Conservation (phyloP, 176 grass and related monocot species). For the Hordeum marinum region DNA sequence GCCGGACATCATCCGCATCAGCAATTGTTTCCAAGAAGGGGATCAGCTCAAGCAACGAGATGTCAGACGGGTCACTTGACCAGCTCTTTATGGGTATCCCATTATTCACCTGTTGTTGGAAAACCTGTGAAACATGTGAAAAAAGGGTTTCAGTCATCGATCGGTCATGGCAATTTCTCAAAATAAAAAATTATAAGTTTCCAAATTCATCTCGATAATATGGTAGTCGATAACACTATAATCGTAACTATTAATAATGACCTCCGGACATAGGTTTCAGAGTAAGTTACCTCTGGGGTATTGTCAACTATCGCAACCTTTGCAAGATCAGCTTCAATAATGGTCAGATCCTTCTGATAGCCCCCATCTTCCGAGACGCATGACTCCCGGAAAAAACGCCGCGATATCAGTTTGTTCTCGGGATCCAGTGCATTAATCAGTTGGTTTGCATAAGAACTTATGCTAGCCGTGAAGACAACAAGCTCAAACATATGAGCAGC, state of each 20-base stretch:
- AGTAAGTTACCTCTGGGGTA: slow-evolving; percentile 71
- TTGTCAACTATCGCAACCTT: slow-evolving; percentile 93
- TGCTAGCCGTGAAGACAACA: slow-evolving; percentile 89
- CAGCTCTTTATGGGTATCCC: neutral
- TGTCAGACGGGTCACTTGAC: neutral
- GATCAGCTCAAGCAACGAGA: neutral
- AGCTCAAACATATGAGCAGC: slow-evolving; percentile 83
- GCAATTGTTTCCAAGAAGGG: neutral
- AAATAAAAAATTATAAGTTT: neutral
- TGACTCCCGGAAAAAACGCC: slow-evolving; percentile 74
- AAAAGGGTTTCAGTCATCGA: neutral
- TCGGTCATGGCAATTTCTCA: neutral
- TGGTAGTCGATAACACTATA: neutral
- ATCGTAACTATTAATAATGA: neutral
- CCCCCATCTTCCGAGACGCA: slow-evolving; percentile 65
- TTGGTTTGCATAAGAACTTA: slow-evolving; percentile 70
- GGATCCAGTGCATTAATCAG: slow-evolving; percentile 83
- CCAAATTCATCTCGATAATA: no score
- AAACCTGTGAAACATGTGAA: neutral
- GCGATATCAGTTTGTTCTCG: slow-evolving; percentile 61
- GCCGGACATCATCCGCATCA: neutral
- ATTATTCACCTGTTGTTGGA: neutral
- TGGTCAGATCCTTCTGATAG: slow-evolving; percentile 76
- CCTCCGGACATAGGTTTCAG: neutral
- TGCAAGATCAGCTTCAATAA: slow-evolving; percentile 69